phyloP scores from a whole-genome alignment of 768 basidiomycete genomes.

The Clitopilus passeckerianus region DNA sequence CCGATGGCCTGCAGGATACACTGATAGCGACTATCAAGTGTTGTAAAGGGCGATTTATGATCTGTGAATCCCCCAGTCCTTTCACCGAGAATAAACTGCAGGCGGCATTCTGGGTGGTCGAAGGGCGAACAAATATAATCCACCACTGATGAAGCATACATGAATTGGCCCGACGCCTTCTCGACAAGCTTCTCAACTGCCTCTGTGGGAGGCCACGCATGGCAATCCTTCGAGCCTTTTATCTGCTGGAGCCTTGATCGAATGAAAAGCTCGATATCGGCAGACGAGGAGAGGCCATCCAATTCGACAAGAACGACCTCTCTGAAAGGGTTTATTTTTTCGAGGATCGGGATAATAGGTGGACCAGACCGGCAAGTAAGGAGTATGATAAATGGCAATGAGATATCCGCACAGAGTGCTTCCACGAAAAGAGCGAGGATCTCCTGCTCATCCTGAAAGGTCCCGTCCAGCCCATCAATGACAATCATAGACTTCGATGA shows the following conservation, averaged over 20 bases:
- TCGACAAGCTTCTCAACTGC: not conserved
- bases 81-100: not conserved
- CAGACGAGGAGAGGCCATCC: not conserved
- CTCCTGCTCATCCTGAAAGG: not conserved
- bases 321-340: not conserved
- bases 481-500: not conserved
- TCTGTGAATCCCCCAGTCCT: not conserved
- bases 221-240: not conserved
- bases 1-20: not conserved
- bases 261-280: not conserved
- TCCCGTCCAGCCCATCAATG: not conserved
- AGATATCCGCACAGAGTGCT: not conserved
- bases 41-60: not conserved
- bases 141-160: not conserved
- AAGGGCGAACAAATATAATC: not conserved
- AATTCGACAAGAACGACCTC: not conserved
- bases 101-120: not conserved
- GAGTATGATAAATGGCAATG: not conserved
- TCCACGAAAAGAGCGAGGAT: not conserved
- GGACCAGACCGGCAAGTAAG: not conserved
- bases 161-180: not conserved
- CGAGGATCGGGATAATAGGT: too few relatives aligned
- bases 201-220: not conserved
- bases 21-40: not conserved
- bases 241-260: not conserved